Evolutionary conservation across 1,139 yeast species (phyloP), one percentile per base, ranked within the genome.

Genomic region (Geotrichum carabidarum): DNA sequence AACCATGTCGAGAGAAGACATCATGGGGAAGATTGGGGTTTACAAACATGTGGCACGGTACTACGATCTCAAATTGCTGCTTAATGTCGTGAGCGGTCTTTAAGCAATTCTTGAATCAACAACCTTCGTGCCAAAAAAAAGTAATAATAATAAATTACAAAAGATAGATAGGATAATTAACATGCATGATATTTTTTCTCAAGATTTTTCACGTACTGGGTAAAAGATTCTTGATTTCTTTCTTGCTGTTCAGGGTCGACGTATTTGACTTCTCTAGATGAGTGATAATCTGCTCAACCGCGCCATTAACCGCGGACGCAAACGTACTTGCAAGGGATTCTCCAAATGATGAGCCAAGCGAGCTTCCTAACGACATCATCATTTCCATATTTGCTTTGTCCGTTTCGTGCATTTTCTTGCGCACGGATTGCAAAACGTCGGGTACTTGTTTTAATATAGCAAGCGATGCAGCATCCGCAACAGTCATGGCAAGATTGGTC

Each of bases 51-150:
- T 89, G 18, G 81, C 94, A 0, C 71, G 73, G 14, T 78, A 71
- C 53, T 87, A 80, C 68, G 84, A 81, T 37, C 74, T 90, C 61
- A 80, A 79, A 56, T 69, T 88, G 54, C 70, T 90, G 51, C 71
- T 72, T 54, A 83, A 80, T 43, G 80, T 36, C 84, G 85, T 15
- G 71, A 71, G 48, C 22, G 52, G 44, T 32, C 15, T 48, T 35
- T 51, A 45, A 8, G 14, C 17, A 3, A 34, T 3, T 5, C 27
- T 22, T 3, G 27, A 5, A 22, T 22, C 27, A 22, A 22, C 27
- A 22, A 22, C 3, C 27, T 22, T 22, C 27, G 27, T 5, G 5
- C 27, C n/a, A n/a, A 22, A 34, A 42, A 30, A 22, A 48, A 31
- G 34, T 18, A 37, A n/a, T 27, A 12, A 12, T 46, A 36, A 46